Base-by-base conservation (phyloP, 768 basidiomycete genomes). In the Clavaria fumosa region DNA sequence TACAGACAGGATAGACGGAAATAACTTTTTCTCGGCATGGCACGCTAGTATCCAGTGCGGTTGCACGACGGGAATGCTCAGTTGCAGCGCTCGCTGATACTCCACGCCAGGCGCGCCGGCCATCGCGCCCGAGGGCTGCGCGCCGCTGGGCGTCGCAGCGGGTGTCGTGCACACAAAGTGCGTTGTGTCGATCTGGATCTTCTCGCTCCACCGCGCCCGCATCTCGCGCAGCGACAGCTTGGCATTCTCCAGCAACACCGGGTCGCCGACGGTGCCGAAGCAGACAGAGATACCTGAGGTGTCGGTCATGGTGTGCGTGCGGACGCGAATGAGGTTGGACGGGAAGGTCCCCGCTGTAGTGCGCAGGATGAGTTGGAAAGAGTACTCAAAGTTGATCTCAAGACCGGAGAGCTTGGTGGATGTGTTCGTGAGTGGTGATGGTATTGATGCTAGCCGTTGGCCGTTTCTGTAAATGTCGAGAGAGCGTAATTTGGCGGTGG, bases 161-260 rank as follows among this genome's bases (percentile, higher is more conserved):
- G 90, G 88, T 0, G 83, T 88, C 12, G 89, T 93, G 53, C 90
- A 93, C 28, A 96, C 90, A 47, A 95, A 99, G 56, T 99, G 93
- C 0, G 91, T 96, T 7, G 93, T 97, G 52, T 99, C 93, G 41
- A 97, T 91, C 60, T 91, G 85, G 27, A 99, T 90, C 50, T 75
- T 81, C 46, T 91, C 81, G 49, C 77, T 84, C 78, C 81, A 90
- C 46, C 80, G 80, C 0, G 86, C 93, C 28, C 68, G 70, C 82
- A 97, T 95, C 48, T 83, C 77, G 32, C 67, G 53, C 37, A 99
- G 57, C 5, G 88, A 85, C 39, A 72, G 53, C 55, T 85, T 86
- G 22, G 81, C 77, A 43, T 89, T 77, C 50, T 84, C 79, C 39
- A 93, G 64, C 40, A 91, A 52, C 3, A 72, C 67, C 0, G 58